These are phyloP conservation scores for Pseudovirgaria hyperparasitica DNA, from an alignment of 2,329 filamentous ascomycete species.

Conservation along the genomic window DNA sequence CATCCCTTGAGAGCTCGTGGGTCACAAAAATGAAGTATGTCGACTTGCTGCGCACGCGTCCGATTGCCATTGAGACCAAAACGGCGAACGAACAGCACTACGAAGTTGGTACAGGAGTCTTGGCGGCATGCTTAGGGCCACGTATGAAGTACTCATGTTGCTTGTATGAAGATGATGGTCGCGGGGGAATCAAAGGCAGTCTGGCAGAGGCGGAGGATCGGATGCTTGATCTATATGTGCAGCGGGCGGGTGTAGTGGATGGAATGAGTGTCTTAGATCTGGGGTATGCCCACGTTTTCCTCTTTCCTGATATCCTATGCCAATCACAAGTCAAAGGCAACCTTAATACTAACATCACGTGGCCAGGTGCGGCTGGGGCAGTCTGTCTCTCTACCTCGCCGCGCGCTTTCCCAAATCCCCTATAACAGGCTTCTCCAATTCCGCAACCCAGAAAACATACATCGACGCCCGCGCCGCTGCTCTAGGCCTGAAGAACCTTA, in stretches of 20 bases:
- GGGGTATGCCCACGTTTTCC: constrained; percentile 31
- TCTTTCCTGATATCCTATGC: constrained; percentile 8
- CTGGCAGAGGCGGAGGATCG: constrained; percentile 52
- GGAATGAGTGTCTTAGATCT: constrained; percentile 51
- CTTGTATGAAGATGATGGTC: constrained; percentile 48
- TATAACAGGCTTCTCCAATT: constrained; percentile 59
- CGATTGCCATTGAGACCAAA: constrained; percentile 56
- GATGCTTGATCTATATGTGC: constrained; percentile 52
- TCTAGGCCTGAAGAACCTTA: constrained; percentile 47
- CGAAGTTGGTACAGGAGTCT: constrained; percentile 54
- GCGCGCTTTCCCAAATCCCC: constrained; percentile 48
- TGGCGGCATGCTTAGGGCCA: constrained; percentile 49
- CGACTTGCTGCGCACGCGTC: constrained; percentile 42
- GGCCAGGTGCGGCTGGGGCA: constrained; percentile 55
- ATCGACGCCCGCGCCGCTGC: constrained; percentile 47
- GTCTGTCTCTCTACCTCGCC: constrained; percentile 51
- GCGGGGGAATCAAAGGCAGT: no score
- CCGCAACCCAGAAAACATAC: constrained; percentile 52
- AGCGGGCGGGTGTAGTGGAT: constrained; percentile 45
- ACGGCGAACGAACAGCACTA: constrained; percentile 60
- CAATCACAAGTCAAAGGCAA: constrained; percentile 2
- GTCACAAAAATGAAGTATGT: constrained; percentile 53
- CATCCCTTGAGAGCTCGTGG: constrained; percentile 40
- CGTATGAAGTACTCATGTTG: constrained; percentile 63
- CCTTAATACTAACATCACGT: constrained; percentile 3